Evolutionary conservation across 345 rosid species (phyloP).

Genomic region (Populus davidiana): DNA sequence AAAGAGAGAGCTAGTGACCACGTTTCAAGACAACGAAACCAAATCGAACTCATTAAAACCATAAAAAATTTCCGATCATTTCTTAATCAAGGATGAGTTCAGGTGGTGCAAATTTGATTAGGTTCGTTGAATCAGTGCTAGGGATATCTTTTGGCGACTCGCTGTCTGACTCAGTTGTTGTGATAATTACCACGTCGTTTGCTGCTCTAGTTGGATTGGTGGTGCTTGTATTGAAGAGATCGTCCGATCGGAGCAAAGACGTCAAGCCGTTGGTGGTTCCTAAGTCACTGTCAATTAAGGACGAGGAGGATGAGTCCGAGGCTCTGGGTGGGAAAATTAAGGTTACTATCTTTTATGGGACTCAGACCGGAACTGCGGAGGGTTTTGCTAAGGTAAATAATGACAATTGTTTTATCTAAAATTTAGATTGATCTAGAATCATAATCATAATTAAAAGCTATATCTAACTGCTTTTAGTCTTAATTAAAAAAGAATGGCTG

Average conservation of each 20-base stretch:
- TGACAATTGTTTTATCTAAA: background rate
- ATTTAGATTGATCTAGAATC: background rate
- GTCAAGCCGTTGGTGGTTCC: constrained; percentile 48
- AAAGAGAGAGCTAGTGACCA: background rate
- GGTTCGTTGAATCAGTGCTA: constrained; percentile 41
- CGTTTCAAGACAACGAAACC: background rate
- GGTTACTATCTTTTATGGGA: constrained; percentile 82
- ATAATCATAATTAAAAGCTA: background rate
- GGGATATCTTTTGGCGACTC: constrained; percentile 40
- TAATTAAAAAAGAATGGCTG: background rate
- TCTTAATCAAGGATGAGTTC: constrained; percentile 15
- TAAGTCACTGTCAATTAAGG: constrained; percentile 40
- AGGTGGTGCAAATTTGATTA: constrained; percentile 39
- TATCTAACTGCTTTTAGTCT: too few relatives aligned
- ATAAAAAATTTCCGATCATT: background rate
- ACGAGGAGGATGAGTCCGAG: constrained; percentile 23
- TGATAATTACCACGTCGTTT: constrained; percentile 55
- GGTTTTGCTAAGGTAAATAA: constrained; percentile 82
- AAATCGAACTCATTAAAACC: background rate
- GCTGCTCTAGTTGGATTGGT: constrained; percentile 50
- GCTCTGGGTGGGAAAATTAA: constrained; percentile 49
- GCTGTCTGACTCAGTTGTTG: constrained; percentile 44
- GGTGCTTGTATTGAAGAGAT: constrained; percentile 54
- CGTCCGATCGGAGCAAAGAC: constrained; percentile 47
- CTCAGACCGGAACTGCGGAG: constrained; percentile 96